Evolutionary conservation across 345 rosid genomes (phyloP).

Genomic region (Euphorbia lathyris): DNA sequence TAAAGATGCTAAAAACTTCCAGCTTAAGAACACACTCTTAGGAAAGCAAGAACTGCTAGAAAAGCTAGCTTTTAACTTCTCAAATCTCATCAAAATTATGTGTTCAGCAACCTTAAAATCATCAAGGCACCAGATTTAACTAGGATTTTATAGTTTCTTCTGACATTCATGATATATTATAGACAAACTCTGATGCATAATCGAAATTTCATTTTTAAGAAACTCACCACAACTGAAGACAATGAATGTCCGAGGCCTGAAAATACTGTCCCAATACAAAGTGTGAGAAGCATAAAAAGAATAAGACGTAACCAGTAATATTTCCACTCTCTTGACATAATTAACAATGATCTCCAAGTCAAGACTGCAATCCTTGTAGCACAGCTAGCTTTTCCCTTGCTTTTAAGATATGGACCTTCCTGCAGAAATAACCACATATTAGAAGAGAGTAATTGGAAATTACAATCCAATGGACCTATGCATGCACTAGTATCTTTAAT

Average conservation of each 20-base stretch:
- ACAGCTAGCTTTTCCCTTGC: conserved; percentile 78
- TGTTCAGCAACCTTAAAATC: neutral
- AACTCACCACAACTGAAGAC: conserved; percentile 88
- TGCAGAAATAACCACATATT: conserved; percentile 29
- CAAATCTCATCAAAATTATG: neutral
- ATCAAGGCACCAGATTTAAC: neutral
- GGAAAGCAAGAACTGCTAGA: neutral
- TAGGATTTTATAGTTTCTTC: neutral
- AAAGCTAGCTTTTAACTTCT: neutral
- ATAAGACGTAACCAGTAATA: conserved; percentile 96
- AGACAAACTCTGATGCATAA: neutral
- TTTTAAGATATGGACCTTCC: conserved; percentile 93
- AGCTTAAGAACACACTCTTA: neutral
- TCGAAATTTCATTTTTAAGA: neutral
- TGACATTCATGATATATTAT: neutral
- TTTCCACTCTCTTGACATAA: conserved; percentile 98
- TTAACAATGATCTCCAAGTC: conserved; percentile 92
- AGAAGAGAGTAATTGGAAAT: conserved; percentile 6
- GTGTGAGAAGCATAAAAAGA: conserved; percentile 76
- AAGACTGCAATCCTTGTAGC: conserved; percentile 82
- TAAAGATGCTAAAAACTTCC: neutral
- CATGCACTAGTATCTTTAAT: neutral
- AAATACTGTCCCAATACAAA: conserved; percentile 75
- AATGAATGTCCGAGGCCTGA: conserved; percentile 92
- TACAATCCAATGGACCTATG: neutral